These are phyloP conservation scores for Penstemon barbatus DNA, from an alignment of 257 asterid species.

Conservation along the genomic window DNA sequence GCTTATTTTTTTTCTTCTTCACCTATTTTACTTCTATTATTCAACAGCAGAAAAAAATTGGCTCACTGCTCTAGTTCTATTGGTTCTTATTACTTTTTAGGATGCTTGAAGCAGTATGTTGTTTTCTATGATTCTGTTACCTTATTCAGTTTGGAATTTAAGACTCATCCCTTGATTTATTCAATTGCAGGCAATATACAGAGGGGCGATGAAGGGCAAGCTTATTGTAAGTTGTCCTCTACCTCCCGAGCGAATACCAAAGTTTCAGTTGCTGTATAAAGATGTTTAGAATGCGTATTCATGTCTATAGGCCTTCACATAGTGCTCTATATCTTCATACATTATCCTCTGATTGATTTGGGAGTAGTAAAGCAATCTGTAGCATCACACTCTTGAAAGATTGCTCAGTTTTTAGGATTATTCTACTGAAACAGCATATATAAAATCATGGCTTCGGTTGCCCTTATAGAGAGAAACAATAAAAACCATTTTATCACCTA, in stretches of 20 bases:
- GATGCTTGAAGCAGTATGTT: conserved; percentile 4
- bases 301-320: not conserved
- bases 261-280: conserved; percentile 76
- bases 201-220: conserved; percentile 97
- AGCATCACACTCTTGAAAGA: not conserved
- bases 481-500: no score
- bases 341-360: not conserved
- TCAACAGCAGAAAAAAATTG: not conserved
- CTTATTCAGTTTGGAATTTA: not conserved
- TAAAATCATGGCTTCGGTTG: no score
- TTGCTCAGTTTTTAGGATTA: no score
- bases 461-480: no score
- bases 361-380: not conserved
- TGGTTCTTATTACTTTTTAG: not conserved
- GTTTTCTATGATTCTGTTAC: conserved; percentile 17
- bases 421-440: no score
- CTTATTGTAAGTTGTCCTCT: conserved; percentile 83
- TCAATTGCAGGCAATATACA: conserved; percentile 72
- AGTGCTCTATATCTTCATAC: not conserved
- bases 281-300: conserved; percentile 57
- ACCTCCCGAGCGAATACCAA: conserved; percentile 82
- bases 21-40: not conserved
- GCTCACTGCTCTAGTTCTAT: not conserved
- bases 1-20: not conserved
- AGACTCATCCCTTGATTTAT: conserved; percentile 5